Conservation (phyloP, 2,329 filamentous ascomycete species). For the Penicillium sp. region DNA sequence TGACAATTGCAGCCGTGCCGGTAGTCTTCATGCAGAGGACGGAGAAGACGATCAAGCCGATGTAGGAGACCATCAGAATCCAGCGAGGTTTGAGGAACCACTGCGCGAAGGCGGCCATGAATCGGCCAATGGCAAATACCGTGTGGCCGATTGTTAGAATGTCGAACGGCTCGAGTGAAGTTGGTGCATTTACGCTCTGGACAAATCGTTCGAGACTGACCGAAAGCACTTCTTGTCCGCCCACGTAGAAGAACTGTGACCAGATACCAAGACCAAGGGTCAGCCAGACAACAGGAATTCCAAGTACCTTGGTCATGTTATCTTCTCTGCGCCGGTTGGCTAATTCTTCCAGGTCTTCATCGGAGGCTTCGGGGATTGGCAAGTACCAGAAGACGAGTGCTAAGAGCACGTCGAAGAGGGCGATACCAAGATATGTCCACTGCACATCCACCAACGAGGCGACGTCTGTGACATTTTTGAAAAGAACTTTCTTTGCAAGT, state of each 20-base stretch:
- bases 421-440: conserved; percentile 64
- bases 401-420: conserved; percentile 58
- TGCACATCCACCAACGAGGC: conserved; percentile 59
- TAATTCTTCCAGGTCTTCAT: conserved; percentile 57
- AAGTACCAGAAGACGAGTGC: conserved; percentile 61
- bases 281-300: conserved; percentile 54
- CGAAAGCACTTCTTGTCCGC: conserved; percentile 57
- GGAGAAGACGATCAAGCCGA: conserved; percentile 53
- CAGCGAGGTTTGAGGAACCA: conserved; percentile 58
- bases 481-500: conserved; percentile 59
- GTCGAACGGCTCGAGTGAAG: conserved; percentile 36
- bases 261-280: conserved; percentile 55
- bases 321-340: conserved; percentile 52
- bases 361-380: conserved; percentile 61
- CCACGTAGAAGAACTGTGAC: conserved; percentile 60
- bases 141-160: conserved; percentile 56
- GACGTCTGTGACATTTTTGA: conserved; percentile 49
- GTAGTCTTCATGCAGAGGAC: conserved; percentile 52
- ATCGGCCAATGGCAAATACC: conserved; percentile 58
- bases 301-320: conserved; percentile 46
- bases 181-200: conserved; percentile 34
- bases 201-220: conserved; percentile 50
- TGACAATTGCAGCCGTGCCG: conserved; percentile 45
- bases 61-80: conserved; percentile 54
- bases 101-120: conserved; percentile 53